Percentiles rank a stretch among this genome's conserved stretches.
These are phyloP conservation scores for Fomitopsis pulvina DNA, from an alignment of 768 basidiomycete species.

Conservation along the genomic window DNA sequence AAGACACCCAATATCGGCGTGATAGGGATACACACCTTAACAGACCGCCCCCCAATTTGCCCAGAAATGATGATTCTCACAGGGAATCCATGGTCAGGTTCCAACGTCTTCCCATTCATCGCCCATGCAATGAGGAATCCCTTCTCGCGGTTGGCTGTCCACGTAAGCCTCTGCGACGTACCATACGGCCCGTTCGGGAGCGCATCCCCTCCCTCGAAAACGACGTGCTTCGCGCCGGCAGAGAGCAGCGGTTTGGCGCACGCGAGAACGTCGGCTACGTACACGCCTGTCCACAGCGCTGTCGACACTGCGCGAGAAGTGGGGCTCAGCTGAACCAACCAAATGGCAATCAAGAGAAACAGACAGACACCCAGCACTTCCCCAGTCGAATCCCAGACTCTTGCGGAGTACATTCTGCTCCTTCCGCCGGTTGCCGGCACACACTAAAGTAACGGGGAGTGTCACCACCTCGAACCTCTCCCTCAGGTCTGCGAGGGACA, in stretches of 20 bases:
- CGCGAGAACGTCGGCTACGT: conserved; percentile 47
- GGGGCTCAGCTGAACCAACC: background rate
- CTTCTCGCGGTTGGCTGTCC: conserved; percentile 37
- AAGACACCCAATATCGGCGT: background rate
- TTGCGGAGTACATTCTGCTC: conserved; percentile 59
- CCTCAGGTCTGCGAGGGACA: conserved; percentile 41
- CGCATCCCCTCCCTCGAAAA: conserved; percentile 53
- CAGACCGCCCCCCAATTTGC: conserved; percentile 54
- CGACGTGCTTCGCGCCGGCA: conserved; percentile 37
- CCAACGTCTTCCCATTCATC: conserved; percentile 54
- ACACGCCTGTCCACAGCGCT: conserved; percentile 55
- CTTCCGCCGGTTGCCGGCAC: conserved; percentile 60
- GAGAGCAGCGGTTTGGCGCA: conserved; percentile 31
- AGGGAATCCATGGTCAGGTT: conserved; percentile 62
- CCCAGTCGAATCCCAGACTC: conserved; percentile 52
- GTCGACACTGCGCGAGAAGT: conserved; percentile 32
- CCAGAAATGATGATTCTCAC: conserved; percentile 58
- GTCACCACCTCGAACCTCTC: conserved; percentile 45
- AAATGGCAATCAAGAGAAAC: background rate
- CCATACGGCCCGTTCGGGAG: conserved; percentile 58
- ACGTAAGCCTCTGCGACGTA: conserved; percentile 40
- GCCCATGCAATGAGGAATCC: conserved; percentile 52
- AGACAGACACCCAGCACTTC: conserved; percentile 35
- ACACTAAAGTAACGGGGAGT: conserved; percentile 53
- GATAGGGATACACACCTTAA: conserved; percentile 23